Evolutionary conservation across 2,329 filamentous ascomycete genomes (phyloP).

Genomic region (Myriosclerotinia curreyana): DNA sequence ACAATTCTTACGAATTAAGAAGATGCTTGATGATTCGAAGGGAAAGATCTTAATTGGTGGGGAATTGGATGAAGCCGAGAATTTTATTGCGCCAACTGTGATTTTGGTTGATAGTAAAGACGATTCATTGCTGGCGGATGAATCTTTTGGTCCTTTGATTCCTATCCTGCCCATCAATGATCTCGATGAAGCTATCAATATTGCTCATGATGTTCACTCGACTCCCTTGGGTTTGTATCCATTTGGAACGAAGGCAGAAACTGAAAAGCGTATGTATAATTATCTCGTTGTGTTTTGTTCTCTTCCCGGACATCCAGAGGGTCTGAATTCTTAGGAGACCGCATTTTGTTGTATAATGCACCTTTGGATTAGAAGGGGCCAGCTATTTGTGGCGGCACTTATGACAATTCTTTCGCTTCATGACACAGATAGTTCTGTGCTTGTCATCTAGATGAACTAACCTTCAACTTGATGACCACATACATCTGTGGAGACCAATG

Average conservation of each 20-base stretch:
- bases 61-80: conserved; percentile 71
- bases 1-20: conserved; percentile 80
- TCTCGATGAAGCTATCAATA: conserved; percentile 80
- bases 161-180: conserved; percentile 74
- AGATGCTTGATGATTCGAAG: conserved; percentile 79
- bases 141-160: conserved; percentile 92
- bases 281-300: neutral
- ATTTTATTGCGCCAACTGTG: conserved; percentile 90
- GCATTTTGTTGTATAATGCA: too few species aligned
- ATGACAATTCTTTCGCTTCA: neutral
- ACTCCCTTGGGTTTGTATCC: conserved; percentile 83
- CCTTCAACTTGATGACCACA: neutral
- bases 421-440: conserved; percentile 1
- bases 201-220: conserved; percentile 75
- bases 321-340: neutral
- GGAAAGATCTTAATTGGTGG: conserved; percentile 89
- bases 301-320: neutral
- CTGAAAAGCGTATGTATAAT: conserved; percentile 59
- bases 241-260: conserved; percentile 79
- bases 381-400: neutral
- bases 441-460: neutral
- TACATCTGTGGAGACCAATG: neutral
- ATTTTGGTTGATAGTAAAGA: conserved; percentile 74
- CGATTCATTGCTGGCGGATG: conserved; percentile 75
- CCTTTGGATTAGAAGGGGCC: neutral